Conservation (phyloP, 2,329 filamentous ascomycete species). For the Talaromyces sp. region DNA sequence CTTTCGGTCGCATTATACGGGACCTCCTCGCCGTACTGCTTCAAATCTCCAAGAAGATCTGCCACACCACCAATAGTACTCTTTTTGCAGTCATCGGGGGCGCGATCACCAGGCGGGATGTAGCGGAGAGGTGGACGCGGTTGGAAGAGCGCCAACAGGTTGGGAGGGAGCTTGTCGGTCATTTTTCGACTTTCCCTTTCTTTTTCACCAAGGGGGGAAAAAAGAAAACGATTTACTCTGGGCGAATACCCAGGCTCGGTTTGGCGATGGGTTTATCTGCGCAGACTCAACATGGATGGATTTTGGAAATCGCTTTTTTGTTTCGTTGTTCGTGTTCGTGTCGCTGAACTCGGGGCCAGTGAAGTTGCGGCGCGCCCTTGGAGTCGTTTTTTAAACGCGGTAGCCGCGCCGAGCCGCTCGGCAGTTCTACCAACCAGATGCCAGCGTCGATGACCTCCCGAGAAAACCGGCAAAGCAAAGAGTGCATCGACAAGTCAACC, state of each 20-base stretch:
- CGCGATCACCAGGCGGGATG: conserved; percentile 75
- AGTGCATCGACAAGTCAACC: not conserved
- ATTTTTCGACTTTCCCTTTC: conserved; percentile 48
- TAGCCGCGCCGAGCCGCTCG: conserved; percentile 21
- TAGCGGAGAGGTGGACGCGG: conserved; percentile 88
- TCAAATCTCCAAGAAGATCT: conserved; percentile 66
- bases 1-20: conserved; percentile 80
- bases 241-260: not conserved
- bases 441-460: not conserved
- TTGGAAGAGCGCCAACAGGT: conserved; percentile 89
- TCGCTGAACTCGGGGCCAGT: not conserved
- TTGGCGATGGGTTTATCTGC: not conserved
- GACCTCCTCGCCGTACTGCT: conserved; percentile 74
- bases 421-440: conserved; percentile 20
- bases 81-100: conserved; percentile 77
- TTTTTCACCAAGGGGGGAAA: not conserved
- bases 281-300: not conserved
- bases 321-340: not conserved
- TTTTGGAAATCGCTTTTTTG: not conserved
- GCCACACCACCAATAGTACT: conserved; percentile 69
- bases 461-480: not conserved
- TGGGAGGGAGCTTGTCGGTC: conserved; percentile 94
- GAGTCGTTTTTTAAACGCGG: conserved; percentile 16
- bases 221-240: not conserved
- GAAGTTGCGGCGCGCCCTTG: not conserved